Evolutionary conservation across 768 basidiomycete species (phyloP).

Genomic region (Tylopilus sp.): DNA sequence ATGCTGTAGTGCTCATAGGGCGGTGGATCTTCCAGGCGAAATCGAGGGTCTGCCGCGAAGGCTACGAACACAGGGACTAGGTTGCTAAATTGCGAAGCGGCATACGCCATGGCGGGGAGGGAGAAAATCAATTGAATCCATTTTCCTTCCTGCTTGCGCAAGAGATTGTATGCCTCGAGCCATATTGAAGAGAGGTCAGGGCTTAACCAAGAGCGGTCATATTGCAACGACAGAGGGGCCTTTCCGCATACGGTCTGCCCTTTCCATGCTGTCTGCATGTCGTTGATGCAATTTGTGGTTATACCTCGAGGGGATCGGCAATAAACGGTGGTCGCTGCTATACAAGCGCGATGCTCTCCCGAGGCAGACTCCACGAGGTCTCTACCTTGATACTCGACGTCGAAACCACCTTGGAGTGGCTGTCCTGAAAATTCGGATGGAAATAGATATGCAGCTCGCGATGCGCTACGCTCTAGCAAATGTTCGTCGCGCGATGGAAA

Average conservation of each 20-base stretch:
- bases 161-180: slow-evolving; percentile 26
- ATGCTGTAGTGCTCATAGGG: slow-evolving; percentile 5
- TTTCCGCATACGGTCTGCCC: neutral
- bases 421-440: neutral
- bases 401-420: neutral
- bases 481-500: slow-evolving; percentile 10
- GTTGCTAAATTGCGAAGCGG: neutral
- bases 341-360: slow-evolving; percentile 12
- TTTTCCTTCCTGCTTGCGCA: slow-evolving; percentile 11
- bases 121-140: slow-evolving; percentile 28
- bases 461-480: slow-evolving; percentile 1
- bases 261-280: slow-evolving; percentile 8
- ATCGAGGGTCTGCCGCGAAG: slow-evolving; percentile 18
- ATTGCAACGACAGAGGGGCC: slow-evolving; percentile 13
- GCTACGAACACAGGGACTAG: slow-evolving; percentile 31
- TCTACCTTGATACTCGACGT: slow-evolving; percentile 13
- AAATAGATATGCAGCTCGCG: neutral
- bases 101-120: slow-evolving; percentile 31
- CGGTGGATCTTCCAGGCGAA: slow-evolving; percentile 11
- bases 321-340: slow-evolving; percentile 4
- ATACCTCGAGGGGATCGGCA: neutral
- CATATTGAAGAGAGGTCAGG: slow-evolving; percentile 19
- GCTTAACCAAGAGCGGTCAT: slow-evolving; percentile 29
- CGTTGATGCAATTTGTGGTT: neutral
- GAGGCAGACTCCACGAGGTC: neutral